Conservation (phyloP, 352 stramenopile species). For the Aphanomyces astaci region DNA sequence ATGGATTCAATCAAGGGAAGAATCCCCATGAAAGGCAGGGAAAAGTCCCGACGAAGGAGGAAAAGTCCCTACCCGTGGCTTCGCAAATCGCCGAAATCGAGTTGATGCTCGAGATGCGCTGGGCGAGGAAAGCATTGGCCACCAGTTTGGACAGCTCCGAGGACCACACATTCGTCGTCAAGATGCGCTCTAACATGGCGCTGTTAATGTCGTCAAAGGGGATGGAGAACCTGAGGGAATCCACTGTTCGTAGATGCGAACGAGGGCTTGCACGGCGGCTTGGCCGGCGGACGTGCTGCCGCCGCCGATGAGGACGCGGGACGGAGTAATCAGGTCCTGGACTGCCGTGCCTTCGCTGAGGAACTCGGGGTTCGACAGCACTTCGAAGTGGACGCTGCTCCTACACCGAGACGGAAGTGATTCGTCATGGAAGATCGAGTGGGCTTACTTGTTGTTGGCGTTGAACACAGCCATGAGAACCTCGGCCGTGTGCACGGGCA, state of each 20-base stretch:
- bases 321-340: conserved; percentile 90
- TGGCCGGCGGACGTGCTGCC: conserved; percentile 86
- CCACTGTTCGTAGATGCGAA: conserved; percentile 97
- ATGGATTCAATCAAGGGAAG: no score
- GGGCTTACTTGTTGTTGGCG: conserved; percentile 84
- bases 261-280: conserved; percentile 87
- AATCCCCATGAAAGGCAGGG: no score
- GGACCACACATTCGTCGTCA: conserved; percentile 99
- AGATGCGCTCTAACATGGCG: conserved; percentile 83
- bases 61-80: conserved; percentile 56
- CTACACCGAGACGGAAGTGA: conserved; percentile 2
- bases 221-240: conserved; percentile 66
- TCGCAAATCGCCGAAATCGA: conserved; percentile 99
- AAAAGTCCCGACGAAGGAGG: not conserved
- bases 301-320: conserved; percentile 97
- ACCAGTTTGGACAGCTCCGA: conserved; percentile 99
- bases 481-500: conserved; percentile 97
- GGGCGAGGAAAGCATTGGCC: conserved; percentile 98
- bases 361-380: conserved; percentile 99
- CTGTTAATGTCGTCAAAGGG: not conserved
- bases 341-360: conserved; percentile 98
- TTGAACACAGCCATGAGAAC: conserved; percentile 93
- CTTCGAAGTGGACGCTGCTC: conserved; percentile 85
- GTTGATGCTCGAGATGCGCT: conserved; percentile 99
- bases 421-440: conserved; percentile 15